Conservation (phyloP, 2,329 filamentous ascomycete species). For the Cercospora nicotianae region DNA sequence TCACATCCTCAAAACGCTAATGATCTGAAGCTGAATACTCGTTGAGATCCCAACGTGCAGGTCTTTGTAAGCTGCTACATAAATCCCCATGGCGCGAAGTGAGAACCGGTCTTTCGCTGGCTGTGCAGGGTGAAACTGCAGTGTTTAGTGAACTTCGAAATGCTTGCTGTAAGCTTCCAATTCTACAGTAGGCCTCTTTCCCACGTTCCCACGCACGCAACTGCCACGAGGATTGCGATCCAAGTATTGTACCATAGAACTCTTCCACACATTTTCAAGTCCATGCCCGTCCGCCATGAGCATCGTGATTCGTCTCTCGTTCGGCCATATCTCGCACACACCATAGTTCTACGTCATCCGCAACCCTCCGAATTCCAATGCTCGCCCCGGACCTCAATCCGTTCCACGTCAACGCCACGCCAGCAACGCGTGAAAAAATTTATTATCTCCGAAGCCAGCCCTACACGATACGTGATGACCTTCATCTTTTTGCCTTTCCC, state of each 20-base stretch:
- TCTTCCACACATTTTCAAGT: background rate
- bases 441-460: background rate
- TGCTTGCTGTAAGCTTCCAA: background rate
- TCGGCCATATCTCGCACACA: background rate
- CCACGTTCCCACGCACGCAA: background rate
- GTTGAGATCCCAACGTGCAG: background rate
- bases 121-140: background rate
- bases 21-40: background rate
- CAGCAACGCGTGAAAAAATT: background rate
- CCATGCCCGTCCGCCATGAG: background rate
- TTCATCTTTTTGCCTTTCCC: background rate
- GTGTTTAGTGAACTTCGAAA: background rate
- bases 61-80: background rate
- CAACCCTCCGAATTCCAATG: background rate
- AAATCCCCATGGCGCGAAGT: background rate
- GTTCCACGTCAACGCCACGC: background rate
- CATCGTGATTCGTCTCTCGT: background rate
- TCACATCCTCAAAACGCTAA: background rate
- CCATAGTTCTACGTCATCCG: background rate
- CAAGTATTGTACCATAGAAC: background rate
- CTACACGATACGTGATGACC: background rate
- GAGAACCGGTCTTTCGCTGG: no score
- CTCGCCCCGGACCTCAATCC: background rate
- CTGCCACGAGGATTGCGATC: background rate
- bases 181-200: background rate